A percentile compares a stretch with the other conserved stretches of the same genome.
Evolutionary conservation across 768 basidiomycete species (phyloP).

Genomic region (Lactarius indigo): DNA sequence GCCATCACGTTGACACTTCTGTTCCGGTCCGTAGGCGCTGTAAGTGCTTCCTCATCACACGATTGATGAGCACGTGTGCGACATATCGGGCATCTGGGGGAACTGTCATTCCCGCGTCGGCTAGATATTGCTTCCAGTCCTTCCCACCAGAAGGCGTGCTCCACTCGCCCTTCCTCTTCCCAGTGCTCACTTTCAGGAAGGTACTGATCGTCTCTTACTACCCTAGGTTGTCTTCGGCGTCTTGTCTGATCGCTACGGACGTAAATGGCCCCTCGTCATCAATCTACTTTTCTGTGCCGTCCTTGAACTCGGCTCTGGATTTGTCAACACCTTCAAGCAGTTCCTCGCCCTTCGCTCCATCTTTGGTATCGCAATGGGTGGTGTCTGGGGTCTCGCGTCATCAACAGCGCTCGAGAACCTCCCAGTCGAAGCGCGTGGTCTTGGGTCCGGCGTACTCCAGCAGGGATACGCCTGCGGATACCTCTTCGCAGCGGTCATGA

Average conservation of each 20-base stretch:
- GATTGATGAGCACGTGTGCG: background rate
- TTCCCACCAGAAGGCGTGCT: background rate
- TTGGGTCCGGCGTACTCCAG: slow-evolving; percentile 81
- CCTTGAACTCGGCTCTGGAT: slow-evolving; percentile 78
- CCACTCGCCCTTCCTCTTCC: background rate
- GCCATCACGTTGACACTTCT: slow-evolving; percentile 90
- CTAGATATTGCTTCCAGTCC: background rate
- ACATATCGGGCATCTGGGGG: background rate
- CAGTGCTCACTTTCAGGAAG: background rate
- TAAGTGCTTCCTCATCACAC: slow-evolving; percentile 29
- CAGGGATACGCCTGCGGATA: slow-evolving; percentile 91
- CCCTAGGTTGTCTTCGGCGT: slow-evolving; percentile 68
- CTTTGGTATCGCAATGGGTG: slow-evolving; percentile 88
- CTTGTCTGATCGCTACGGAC: slow-evolving; percentile 80
- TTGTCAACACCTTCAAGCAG: slow-evolving; percentile 66
- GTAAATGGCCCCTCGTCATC: slow-evolving; percentile 87
- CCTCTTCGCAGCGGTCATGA: slow-evolving; percentile 80
- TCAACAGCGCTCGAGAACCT: slow-evolving; percentile 86
- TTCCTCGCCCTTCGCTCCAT: slow-evolving; percentile 85
- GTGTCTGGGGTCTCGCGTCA: slow-evolving; percentile 82
- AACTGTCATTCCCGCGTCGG: background rate
- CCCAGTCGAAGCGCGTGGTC: slow-evolving; percentile 83
- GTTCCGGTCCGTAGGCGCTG: slow-evolving; percentile 78
- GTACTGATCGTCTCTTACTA: slow-evolving; percentile 2
- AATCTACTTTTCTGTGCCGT: slow-evolving; percentile 71